Evolutionary conservation across 2,329 filamentous ascomycete species (phyloP).

Genomic region (Xylaria sp.): DNA sequence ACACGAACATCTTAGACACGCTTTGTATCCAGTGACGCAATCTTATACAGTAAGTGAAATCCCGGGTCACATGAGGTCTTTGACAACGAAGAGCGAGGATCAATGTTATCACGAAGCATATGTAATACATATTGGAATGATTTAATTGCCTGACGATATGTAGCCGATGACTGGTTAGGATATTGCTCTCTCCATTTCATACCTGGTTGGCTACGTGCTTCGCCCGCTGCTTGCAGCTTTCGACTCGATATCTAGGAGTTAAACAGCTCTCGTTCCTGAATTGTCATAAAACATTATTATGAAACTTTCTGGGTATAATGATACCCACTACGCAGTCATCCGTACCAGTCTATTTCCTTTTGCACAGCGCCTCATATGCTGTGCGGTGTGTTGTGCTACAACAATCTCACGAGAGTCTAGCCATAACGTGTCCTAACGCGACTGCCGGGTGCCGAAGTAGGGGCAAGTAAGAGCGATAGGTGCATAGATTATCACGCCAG

Average conservation of each 20-base stretch:
- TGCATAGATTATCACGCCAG: constrained; percentile 19
- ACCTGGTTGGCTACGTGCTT: constrained; percentile 4
- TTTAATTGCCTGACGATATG: not conserved
- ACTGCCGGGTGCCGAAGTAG: constrained; percentile 8
- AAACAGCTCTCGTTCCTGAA: constrained; percentile 1
- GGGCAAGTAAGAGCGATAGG: constrained; percentile 10
- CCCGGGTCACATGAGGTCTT: not conserved
- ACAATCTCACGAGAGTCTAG: constrained; percentile 16
- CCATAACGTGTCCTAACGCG: constrained; percentile 6
- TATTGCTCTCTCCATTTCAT: not conserved
- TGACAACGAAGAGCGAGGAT: not conserved
- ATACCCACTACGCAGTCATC: not conserved
- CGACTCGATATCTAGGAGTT: not conserved
- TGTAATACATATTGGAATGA: not conserved
- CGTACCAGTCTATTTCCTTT: constrained; percentile 6
- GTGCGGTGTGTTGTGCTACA: constrained; percentile 21
- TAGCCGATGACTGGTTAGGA: not conserved
- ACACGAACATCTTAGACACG: not conserved
- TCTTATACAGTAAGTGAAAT: not conserved
- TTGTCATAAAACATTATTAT: constrained; percentile 2
- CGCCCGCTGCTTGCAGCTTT: not conserved
- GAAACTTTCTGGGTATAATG: constrained; percentile 7
- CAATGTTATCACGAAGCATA: not conserved
- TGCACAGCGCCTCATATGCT: constrained; percentile 21
- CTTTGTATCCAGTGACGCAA: not conserved